Percentiles rank a stretch among this genome's conserved stretches.
These are phyloP conservation scores for Fusarium longipes DNA, from an alignment of 2,329 filamentous ascomycete genomes.

Conservation along the genomic window DNA sequence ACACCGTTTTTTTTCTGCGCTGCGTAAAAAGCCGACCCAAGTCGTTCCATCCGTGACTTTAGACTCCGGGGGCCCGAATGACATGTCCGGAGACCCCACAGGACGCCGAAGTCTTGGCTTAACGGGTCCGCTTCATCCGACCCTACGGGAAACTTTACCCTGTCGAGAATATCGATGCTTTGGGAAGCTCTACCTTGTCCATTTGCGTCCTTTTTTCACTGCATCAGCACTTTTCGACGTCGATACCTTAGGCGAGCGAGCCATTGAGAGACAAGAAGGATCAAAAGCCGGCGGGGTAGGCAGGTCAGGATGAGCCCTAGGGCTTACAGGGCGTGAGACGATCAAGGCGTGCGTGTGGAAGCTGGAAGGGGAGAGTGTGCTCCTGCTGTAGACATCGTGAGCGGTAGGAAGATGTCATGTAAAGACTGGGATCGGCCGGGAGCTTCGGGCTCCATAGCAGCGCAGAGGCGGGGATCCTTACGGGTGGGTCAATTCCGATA, in stretches of 20 bases:
- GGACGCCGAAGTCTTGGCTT: not conserved
- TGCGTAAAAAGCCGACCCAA: not conserved
- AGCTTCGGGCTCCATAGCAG: conserved; percentile 13
- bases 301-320: conserved; percentile 33
- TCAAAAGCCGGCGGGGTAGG: conserved; percentile 24
- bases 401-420: not conserved
- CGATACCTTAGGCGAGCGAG: conserved; percentile 8
- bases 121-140: conserved; percentile 7
- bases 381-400: conserved; percentile 12
- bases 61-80: conserved; percentile 14
- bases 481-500: conserved; percentile 16
- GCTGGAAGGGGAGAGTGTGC: not conserved
- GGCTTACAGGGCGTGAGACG: conserved; percentile 44
- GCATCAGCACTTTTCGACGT: conserved; percentile 8
- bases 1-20: not conserved
- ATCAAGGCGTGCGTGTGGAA: conserved; percentile 10
- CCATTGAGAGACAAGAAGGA: conserved; percentile 12
- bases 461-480: too few species aligned
- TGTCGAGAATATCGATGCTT: not conserved
- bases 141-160: not conserved
- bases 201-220: conserved; percentile 8
- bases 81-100: conserved; percentile 13
- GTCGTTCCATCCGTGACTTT: conserved; percentile 15
- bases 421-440: conserved; percentile 12
- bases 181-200: conserved; percentile 3